Base-by-base conservation (phyloP, 495 filamentous ascomycete genomes). In the Cudoniella acicularis region DNA sequence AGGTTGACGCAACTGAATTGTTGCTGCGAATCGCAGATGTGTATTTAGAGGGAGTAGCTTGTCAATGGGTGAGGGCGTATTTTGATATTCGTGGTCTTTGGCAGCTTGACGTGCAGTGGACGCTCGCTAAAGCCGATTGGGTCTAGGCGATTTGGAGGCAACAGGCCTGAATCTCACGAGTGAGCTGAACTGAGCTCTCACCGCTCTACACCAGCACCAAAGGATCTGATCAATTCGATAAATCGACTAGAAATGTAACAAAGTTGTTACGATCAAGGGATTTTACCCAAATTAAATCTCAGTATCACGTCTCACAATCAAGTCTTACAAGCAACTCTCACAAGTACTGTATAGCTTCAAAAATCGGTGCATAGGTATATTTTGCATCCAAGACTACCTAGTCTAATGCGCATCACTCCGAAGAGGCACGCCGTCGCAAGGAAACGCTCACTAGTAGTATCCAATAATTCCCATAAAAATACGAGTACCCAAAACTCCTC, bases 31-130 rank as follows among this genome's bases (percentile, higher is more conserved):
- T 47, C 48, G 9, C n/a, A n/a, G n/a, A 26, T 26, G 21, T 6
- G 9, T 23, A 13, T 26, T 10, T 13, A 53, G 23, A n/a, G 26
- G n/a, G 27, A 9, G 27, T 3, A 17, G 24, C 2, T 11, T 17
- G 2, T 22, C 10, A 41, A 18, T 41, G 50, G 30, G 2, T 10
- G 3, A 30, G 24, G 50, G 50, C 49, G 23, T 18, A 48, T 49
- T 54, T 61, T 2, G 42, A 60, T 10, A 57, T 57, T 59, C 59
- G 59, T 62, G 63, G 59, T 65, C 63, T 61, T 62, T 61, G 54
- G 53, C 42, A 61, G 62, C 62, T 64, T 21, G 49, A 49, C n/a
- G 60, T 61, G 49, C 55, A 26, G 61, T 40, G 49, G 41, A 48
- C 21, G 36, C 24, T 30, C 21, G 41, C 47, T 52, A 50, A 47